Base-by-base conservation (phyloP, 768 basidiomycete species). In the Boletus pseudopeckii region DNA sequence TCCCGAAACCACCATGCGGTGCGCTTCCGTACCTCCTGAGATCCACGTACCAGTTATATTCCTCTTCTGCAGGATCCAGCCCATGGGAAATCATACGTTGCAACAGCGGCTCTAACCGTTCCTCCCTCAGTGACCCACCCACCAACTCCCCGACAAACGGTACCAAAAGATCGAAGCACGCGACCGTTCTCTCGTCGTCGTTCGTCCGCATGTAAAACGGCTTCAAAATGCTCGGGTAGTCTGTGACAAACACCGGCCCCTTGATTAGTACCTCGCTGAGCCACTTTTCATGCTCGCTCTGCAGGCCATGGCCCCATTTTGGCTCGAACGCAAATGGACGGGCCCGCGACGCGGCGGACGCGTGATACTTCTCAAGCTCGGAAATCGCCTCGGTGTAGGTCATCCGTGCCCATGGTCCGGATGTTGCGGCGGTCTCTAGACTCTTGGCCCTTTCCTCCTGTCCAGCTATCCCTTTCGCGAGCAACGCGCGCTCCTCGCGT, bases 191-290 rank as follows among this genome's bases (percentile, higher is more conserved):
- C 41, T 70, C 71, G 38, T 77, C 72, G 51, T 72, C 74, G 63
- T 91, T 92, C 39, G 66, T 67, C 34, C 90, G 84, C 97, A 98
- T 98, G 73, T 99, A 99, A 75, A 98, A 98, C 8, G 97, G 94
- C 71, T 99, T 99, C 57, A 92, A 69, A 2, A 66, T 47, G 5
- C 77, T 71, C 2, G 97, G 96, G 66, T 98, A 99, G 67, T 96
- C 86, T 14, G 85, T 90, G 50, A 99, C 86, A 67, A 98, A 98
- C 2, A 95, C 80, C 2, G 97, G 96, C 0, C 88, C 88, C 24
- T 74, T 67, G 48, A 85, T 72, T 46, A 87, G 70, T 15, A 71
- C 68, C 51, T 88, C 86, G 1, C 92, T 89, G 15, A 99, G 78
- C 84, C 88, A 96, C 45, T 84, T 84, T 70, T 99, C 97, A 66